These are phyloP conservation scores for Monilinia fructigena DNA, from an alignment of 2,329 filamentous ascomycete genomes.

Conservation along the genomic window DNA sequence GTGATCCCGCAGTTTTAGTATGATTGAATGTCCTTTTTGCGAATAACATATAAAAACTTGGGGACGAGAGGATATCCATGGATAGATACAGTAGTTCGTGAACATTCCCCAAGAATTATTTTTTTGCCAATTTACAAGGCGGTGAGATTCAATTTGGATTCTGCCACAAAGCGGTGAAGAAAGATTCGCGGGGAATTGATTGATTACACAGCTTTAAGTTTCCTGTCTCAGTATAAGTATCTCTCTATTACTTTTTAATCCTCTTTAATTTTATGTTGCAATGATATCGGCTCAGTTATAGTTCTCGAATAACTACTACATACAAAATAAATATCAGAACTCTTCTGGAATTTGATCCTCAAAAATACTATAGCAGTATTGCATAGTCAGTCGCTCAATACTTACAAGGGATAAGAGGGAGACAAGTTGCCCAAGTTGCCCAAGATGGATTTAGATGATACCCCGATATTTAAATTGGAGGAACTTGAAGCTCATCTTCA, in stretches of 20 bases:
- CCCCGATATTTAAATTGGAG: conserved; percentile 43
- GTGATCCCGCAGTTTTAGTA: background rate
- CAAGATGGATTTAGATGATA: conserved; percentile 17
- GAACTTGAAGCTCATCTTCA: conserved; percentile 56
- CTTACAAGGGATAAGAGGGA: background rate
- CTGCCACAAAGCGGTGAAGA: background rate
- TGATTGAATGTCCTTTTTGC: background rate
- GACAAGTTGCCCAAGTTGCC: background rate
- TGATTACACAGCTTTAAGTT: no score
- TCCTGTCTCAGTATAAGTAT: no score
- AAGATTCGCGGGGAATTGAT: no score
- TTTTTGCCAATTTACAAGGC: conserved; percentile 7
- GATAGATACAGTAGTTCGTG: background rate
- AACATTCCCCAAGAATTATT: conserved; percentile 2
- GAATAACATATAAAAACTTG: background rate
- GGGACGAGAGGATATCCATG: background rate
- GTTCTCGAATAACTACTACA: background rate
- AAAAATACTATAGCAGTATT: background rate
- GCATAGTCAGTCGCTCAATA: background rate
- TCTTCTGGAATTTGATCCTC: background rate
- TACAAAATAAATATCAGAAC: background rate
- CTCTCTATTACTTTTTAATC: background rate
- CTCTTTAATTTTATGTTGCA: background rate
- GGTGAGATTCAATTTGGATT: background rate
- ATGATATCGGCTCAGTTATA: background rate